A percentile compares a stretch with the other conserved stretches of the same genome.
Conservation (phyloP, 1,284 basidiomycete genomes). For the Cryptococcus wingfieldii region DNA sequence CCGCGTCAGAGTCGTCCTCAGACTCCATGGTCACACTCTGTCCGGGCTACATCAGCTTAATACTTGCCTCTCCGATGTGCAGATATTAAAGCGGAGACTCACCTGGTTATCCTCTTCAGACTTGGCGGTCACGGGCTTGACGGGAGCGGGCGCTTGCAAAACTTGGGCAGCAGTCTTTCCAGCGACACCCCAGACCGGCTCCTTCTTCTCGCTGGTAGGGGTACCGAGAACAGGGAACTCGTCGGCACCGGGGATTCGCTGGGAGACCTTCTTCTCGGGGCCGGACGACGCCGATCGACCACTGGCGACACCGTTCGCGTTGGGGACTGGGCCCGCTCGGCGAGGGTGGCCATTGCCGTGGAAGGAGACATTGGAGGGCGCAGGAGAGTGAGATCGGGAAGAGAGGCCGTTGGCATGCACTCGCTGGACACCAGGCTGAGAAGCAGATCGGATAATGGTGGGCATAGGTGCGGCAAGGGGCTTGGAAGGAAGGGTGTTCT, state of each 20-base stretch:
- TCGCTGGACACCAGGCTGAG: constrained; percentile 40
- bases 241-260: constrained; percentile 47
- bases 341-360: constrained; percentile 32
- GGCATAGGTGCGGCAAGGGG: constrained; percentile 17
- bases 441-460: constrained; percentile 33
- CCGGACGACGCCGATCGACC: constrained; percentile 3
- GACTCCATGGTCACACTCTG: constrained; percentile 44
- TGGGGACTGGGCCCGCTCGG: constrained; percentile 11
- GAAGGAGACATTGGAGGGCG: constrained; percentile 34
- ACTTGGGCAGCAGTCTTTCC: constrained; percentile 50
- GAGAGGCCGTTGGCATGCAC: constrained; percentile 31
- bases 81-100: not conserved
- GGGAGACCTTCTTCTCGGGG: constrained; percentile 15
- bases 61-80: not conserved
- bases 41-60: not conserved
- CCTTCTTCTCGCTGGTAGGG: constrained; percentile 25
- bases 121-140: constrained; percentile 29
- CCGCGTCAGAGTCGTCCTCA: constrained; percentile 45
- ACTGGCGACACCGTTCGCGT: constrained; percentile 3
- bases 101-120: not conserved
- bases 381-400: constrained; percentile 44
- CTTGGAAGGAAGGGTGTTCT: constrained; percentile 25
- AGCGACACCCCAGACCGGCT: constrained; percentile 19
- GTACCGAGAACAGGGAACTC: constrained; percentile 49
- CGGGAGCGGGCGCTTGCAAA: constrained; percentile 45